Evolutionary conservation across 805 yeast genomes (phyloP).

Genomic region (Ogataea pini): DNA sequence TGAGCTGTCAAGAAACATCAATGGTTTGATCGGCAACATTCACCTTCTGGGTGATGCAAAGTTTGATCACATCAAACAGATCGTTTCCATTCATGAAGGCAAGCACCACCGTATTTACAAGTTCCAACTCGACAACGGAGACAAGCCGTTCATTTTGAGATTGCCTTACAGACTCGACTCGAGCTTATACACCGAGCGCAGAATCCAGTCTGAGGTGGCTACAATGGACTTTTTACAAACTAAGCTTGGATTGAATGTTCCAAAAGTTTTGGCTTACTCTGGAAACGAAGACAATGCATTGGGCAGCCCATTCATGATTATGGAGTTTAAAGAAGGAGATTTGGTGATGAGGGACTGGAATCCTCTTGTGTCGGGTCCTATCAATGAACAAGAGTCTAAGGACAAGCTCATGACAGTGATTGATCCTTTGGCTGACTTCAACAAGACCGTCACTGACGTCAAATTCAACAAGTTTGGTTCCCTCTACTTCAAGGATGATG

Average conservation of each 20-base stretch:
- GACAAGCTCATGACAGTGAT: constrained; percentile 59
- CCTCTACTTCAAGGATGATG: constrained; percentile 75
- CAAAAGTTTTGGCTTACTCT: constrained; percentile 71
- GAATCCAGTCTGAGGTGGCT: constrained; percentile 88
- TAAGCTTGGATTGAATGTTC: constrained; percentile 69
- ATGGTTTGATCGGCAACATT: constrained; percentile 26
- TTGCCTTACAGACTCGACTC: constrained; percentile 81
- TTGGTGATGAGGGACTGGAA: constrained; percentile 89
- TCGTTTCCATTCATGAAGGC: constrained; percentile 89
- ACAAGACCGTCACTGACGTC: constrained; percentile 36
- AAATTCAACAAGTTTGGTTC: constrained; percentile 79
- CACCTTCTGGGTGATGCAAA: constrained; percentile 19
- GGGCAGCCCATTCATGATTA: constrained; percentile 72
- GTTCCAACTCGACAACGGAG: constrained; percentile 50
- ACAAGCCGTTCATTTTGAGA: constrained; percentile 63
- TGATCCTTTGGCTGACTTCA: constrained; percentile 64
- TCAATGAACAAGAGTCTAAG: constrained; percentile 49
- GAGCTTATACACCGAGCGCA: constrained; percentile 61
- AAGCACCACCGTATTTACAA: constrained; percentile 89
- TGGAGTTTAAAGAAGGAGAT: constrained; percentile 80
- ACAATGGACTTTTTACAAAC: constrained; percentile 78
- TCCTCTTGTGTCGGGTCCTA: constrained; percentile 67
- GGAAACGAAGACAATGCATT: constrained; percentile 60
- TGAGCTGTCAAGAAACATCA: constrained; percentile 19
- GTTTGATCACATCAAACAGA: constrained; percentile 53